A percentile compares a stretch with the other conserved stretches of the same genome.
Conservation (phyloP, 2,329 filamentous ascomycete species). For the Geoglossum cookeanum region DNA sequence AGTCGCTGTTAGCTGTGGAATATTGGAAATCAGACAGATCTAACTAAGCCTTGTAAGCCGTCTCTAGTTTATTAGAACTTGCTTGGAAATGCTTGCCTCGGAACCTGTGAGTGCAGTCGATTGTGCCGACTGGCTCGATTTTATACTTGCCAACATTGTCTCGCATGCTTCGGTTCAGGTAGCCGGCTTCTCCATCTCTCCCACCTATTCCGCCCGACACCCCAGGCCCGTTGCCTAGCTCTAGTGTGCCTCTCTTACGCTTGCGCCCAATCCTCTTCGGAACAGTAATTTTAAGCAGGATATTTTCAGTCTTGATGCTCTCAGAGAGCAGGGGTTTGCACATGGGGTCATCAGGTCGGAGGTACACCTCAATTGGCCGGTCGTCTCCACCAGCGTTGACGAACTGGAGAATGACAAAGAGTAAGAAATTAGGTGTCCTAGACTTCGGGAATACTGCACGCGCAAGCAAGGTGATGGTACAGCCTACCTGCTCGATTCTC, state of each 20-base stretch:
- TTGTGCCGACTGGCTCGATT: slow-evolving; percentile 49
- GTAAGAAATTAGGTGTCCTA: slow-evolving; percentile 7
- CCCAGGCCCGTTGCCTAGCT: slow-evolving; percentile 20
- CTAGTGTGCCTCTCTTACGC: slow-evolving; percentile 58
- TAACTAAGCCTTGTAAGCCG: slow-evolving; percentile 20
- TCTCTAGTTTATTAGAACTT: not conserved
- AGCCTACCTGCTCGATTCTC: slow-evolving; percentile 32
- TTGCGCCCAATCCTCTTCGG: slow-evolving; percentile 75
- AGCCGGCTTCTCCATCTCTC: slow-evolving; percentile 4
- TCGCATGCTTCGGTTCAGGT: slow-evolving; percentile 42
- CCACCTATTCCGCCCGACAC: slow-evolving; percentile 7
- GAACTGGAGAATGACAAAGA: slow-evolving; percentile 19
- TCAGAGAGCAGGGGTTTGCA: slow-evolving; percentile 62
- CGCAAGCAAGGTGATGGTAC: not conserved
- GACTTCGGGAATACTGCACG: not conserved
- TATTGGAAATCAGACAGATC: slow-evolving; percentile 74
- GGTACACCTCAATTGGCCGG: slow-evolving; percentile 43
- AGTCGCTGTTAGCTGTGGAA: slow-evolving; percentile 45
- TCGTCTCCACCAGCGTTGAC: slow-evolving; percentile 26
- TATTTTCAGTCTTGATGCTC: slow-evolving; percentile 57
- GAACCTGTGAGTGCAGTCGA: slow-evolving; percentile 73
- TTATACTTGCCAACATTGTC: slow-evolving; percentile 52
- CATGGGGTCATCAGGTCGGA: slow-evolving; percentile 63
- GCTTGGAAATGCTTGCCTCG: slow-evolving; percentile 31
- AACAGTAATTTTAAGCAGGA: slow-evolving; percentile 71